A percentile compares a stretch with the other conserved stretches of the same genome.
Evolutionary conservation across 1,284 basidiomycete genomes (phyloP).

Genomic region (Ceratobasidium sp.): DNA sequence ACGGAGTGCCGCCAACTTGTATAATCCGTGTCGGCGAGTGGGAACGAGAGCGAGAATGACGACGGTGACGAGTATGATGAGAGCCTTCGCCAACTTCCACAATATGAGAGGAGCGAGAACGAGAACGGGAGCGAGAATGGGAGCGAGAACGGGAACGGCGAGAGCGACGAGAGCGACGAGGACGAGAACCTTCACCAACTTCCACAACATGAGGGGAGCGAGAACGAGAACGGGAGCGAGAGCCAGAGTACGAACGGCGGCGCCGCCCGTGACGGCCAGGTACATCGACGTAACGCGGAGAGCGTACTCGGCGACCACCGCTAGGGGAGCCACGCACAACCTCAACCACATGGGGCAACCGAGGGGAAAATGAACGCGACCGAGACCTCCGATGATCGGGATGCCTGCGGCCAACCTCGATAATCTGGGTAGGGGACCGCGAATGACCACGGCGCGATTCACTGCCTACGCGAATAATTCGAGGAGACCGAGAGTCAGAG

Average conservation of each 20-base stretch:
- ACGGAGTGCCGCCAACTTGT: not conserved
- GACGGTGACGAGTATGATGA: not conserved
- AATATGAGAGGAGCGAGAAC: slow-evolving; percentile 11
- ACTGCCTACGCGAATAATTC: not conserved
- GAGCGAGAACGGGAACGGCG: not conserved
- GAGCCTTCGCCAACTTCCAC: not conserved
- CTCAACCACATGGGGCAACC: slow-evolving; percentile 27
- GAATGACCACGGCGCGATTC: not conserved
- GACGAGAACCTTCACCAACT: not conserved
- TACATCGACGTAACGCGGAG: slow-evolving; percentile 15
- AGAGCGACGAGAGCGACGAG: slow-evolving; percentile 6
- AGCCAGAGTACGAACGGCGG: slow-evolving; percentile 13
- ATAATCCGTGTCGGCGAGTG: slow-evolving; percentile 29
- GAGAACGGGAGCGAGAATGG: slow-evolving; percentile 1
- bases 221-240: slow-evolving; percentile 6
- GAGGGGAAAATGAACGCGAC: not conserved
- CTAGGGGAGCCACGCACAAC: slow-evolving; percentile 23
- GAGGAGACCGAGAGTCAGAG: slow-evolving; percentile 19
- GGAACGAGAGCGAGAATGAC: slow-evolving; percentile 16
- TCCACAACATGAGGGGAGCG: slow-evolving; percentile 7
- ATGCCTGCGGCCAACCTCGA: not conserved
- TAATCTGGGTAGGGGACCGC: not conserved
- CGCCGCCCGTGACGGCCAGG: slow-evolving; percentile 14
- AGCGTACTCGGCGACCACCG: not conserved
- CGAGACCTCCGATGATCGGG: not conserved